Conservation (phyloP, 2,329 filamentous ascomycete species). For the Emmonsiellopsis sp. region DNA sequence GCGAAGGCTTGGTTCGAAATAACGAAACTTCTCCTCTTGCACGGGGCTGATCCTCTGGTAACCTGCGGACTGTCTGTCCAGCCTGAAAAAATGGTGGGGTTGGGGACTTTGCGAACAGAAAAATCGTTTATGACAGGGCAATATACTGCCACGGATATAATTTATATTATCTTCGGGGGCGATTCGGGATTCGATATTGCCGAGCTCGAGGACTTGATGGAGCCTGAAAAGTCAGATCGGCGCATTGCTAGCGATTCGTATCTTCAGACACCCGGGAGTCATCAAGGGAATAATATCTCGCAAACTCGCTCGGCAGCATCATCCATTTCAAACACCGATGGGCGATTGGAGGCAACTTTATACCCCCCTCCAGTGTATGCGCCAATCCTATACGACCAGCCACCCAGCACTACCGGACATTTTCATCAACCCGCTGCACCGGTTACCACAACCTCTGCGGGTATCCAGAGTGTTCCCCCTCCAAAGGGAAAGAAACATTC, state of each 20-base stretch:
- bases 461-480: too few species aligned
- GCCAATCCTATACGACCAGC: too few species aligned
- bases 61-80: not conserved
- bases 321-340: not conserved
- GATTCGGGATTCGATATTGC: not conserved
- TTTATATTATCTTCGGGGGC: not conserved
- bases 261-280: not conserved
- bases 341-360: not conserved
- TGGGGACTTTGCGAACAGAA: not conserved
- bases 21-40: not conserved
- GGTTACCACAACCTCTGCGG: not conserved
- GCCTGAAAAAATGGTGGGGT: not conserved
- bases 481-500: not conserved
- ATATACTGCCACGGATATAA: not conserved
- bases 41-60: not conserved
- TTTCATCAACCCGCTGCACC: too few species aligned
- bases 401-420: too few species aligned
- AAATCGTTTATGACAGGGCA: not conserved
- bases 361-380: not conserved
- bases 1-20: constrained; percentile 1
- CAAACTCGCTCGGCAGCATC: not conserved
- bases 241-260: not conserved
- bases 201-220: not conserved
- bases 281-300: not conserved
- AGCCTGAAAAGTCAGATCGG: not conserved